Conservation (phyloP, 768 basidiomycete genomes). For the Pleurotus eryngii region DNA sequence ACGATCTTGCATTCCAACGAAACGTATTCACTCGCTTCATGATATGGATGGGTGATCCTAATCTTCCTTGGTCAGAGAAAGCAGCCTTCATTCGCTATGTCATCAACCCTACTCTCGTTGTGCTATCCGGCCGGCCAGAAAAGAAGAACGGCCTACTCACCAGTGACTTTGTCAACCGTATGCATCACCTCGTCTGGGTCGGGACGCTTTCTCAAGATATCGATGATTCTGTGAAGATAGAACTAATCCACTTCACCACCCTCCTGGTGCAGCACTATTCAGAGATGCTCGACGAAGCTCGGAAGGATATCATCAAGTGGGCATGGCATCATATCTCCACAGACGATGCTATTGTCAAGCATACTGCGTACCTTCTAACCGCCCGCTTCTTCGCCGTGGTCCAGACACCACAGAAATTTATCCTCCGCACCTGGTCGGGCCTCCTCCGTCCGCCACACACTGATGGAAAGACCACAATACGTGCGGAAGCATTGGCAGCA, state of each 20-base stretch:
- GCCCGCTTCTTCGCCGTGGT: slow-evolving; percentile 90
- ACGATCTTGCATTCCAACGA: slow-evolving; percentile 68
- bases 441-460: slow-evolving; percentile 72
- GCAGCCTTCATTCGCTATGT: slow-evolving; percentile 76
- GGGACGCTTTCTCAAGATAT: slow-evolving; percentile 46
- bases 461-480: slow-evolving; percentile 74
- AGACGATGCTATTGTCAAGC: slow-evolving; percentile 89
- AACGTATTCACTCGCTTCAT: slow-evolving; percentile 83
- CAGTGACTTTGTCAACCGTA: slow-evolving; percentile 60
- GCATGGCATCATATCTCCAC: slow-evolving; percentile 83
- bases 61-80: slow-evolving; percentile 72
- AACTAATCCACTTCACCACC: slow-evolving; percentile 86
- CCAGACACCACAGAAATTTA: slow-evolving; percentile 87
- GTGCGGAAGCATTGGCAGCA: slow-evolving; percentile 81
- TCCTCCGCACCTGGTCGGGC: slow-evolving; percentile 86
- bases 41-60: slow-evolving; percentile 71
- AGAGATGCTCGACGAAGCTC: slow-evolving; percentile 71
- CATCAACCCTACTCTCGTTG: slow-evolving; percentile 81
- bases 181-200: slow-evolving; percentile 80
- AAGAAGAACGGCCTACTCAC: slow-evolving; percentile 65
- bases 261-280: slow-evolving; percentile 84
- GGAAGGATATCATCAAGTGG: slow-evolving; percentile 91
- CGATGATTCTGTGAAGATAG: slow-evolving; percentile 88
- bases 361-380: slow-evolving; percentile 86
- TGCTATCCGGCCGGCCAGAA: slow-evolving; percentile 59